phyloP scores from a whole-genome alignment of 257 asterid species.

The Solanum etuberosum region DNA sequence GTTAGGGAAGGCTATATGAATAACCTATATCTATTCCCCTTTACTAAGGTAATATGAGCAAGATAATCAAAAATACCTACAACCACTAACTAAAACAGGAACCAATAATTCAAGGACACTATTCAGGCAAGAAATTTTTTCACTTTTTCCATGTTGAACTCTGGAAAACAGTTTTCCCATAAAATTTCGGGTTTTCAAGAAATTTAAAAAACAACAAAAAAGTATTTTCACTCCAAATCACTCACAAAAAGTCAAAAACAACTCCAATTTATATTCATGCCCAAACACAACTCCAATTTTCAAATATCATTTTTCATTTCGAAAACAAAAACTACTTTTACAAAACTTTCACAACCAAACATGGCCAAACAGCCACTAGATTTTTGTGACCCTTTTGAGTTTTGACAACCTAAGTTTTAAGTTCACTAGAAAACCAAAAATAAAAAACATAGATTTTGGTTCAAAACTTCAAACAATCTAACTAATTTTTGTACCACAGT shows the following conservation, averaged over 20 bases:
- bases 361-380: not conserved
- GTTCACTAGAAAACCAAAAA: not conserved
- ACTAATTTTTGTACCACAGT: not conserved
- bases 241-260: not conserved
- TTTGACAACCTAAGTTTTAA: not conserved
- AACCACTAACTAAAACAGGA: not conserved
- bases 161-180: not conserved
- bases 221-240: not conserved
- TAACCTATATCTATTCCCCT: not conserved
- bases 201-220: too few species aligned
- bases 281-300: not conserved
- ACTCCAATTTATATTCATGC: not conserved
- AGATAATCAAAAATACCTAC: not conserved
- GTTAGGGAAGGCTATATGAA: not conserved
- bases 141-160: not conserved
- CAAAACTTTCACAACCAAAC: not conserved
- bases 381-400: not conserved
- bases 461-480: not conserved
- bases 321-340: not conserved
- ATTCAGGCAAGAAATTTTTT: not conserved
- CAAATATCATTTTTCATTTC: not conserved
- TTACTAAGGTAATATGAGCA: not conserved
- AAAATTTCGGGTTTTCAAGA: not conserved
- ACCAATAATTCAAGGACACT: not conserved
- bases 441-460: not conserved